Conservation (phyloP, 345 rosid genomes). For the Salix caprea region DNA sequence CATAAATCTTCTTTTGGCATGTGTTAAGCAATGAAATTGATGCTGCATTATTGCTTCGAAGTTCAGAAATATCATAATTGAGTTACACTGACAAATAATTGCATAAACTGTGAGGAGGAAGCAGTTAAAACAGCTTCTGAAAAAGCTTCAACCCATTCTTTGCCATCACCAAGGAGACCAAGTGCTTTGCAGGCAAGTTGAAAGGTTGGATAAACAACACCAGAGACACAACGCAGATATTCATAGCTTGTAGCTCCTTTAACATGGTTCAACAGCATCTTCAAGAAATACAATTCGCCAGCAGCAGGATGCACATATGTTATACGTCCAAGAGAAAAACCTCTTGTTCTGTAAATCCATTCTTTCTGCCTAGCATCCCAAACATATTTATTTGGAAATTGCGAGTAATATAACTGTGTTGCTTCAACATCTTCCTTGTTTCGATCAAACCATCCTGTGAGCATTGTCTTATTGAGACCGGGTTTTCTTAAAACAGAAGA, state of each 20-base stretch:
- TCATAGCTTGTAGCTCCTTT: background rate
- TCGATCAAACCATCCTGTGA: background rate
- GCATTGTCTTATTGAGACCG: background rate
- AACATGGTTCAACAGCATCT: background rate
- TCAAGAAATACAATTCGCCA: background rate
- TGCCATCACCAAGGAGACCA: background rate
- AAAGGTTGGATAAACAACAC: background rate
- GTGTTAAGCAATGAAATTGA: background rate
- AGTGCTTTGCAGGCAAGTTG: background rate
- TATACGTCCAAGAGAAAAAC: background rate
- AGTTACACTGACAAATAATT: background rate
- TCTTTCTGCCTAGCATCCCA: background rate
- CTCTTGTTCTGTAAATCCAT: background rate
- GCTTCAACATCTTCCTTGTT: background rate
- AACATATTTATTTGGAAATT: background rate
- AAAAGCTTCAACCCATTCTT: background rate
- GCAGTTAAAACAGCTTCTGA: background rate
- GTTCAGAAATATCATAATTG: background rate
- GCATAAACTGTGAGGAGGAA: background rate
- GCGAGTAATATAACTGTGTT: background rate
- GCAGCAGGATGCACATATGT: background rate
- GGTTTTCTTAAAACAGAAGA: background rate
- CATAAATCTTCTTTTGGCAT: background rate
- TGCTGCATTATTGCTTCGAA: background rate
- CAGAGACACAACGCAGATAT: background rate